Evolutionary conservation across 345 rosid species (phyloP).

Genomic region (Dipteronia dyeriana): DNA sequence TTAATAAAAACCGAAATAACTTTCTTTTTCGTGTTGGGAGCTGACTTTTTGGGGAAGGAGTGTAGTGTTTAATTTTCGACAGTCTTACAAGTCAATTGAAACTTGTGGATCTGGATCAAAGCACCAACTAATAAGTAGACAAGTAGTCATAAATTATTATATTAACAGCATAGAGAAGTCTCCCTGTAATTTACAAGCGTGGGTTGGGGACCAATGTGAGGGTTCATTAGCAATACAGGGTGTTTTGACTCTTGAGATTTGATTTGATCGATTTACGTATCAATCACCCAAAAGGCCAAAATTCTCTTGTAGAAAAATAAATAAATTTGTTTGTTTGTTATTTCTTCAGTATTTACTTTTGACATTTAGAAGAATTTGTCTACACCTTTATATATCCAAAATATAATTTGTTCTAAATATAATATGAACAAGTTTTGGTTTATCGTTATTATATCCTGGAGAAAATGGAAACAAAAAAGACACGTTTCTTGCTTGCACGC

Average conservation of each 20-base stretch:
- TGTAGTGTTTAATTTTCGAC: too few species aligned
- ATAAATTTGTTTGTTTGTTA: not conserved
- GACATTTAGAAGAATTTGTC: not conserved
- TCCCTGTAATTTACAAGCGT: not conserved
- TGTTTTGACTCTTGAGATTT: not conserved
- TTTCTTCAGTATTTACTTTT: not conserved
- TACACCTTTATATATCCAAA: not conserved
- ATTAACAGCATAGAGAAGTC: not conserved
- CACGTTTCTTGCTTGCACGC: constrained; percentile 5
- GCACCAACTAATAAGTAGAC: too few species aligned
- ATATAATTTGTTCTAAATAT: too few species aligned
- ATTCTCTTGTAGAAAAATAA: not conserved
- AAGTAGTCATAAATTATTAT: too few species aligned
- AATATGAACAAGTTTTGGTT: not conserved
- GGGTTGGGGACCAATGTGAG: not conserved
- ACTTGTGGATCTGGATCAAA: too few species aligned
- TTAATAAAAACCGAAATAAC: too few species aligned
- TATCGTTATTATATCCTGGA: not conserved
- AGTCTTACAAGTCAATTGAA: too few species aligned
- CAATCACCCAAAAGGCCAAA: not conserved
- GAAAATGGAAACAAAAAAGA: not conserved
- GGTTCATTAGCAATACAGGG: not conserved
- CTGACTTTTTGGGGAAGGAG: rapidly evolving
- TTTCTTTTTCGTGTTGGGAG: too few species aligned
- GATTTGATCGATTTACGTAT: not conserved